Evolutionary conservation across 169 alveolate species (phyloP), one percentile per base, ranked within the genome.

Genomic region (Babesia caballi): DNA sequence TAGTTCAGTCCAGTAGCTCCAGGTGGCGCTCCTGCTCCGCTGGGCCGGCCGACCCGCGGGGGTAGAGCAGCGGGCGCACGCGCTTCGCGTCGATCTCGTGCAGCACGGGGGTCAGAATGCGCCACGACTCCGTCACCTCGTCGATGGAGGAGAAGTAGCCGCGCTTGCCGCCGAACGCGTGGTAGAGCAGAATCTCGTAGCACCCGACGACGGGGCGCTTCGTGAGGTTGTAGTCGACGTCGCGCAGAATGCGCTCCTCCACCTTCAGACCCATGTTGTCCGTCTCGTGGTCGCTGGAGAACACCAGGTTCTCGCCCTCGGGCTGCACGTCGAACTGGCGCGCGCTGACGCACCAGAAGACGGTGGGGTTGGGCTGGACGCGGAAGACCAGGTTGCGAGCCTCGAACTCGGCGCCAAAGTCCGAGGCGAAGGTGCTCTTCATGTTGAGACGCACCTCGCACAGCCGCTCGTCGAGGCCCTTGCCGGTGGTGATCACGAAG

Each of bases 181-280:
- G 61, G 44, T 51, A 71, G 42, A 81, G 76, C 38, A 81, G 66
- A 14, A 65, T 59, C 35, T 81, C 88, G 51, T 81, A 81, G 71
- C 81, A 72, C 27, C 88, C 88, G 11, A 58, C 88, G 25, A 81
- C 71, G 28, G 88, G 63, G 8, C 78, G 51, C 78, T 70, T 81
- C 25, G 84, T 65, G 17, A 68, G 81, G 36, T 75, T 53, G 38
- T 71, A 69, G 66, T 69, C 88, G 6, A 81, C 88, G 28, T 65
- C 88, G 28, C 73, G 73, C 25, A 81, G 61, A 8, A 78, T 78
- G 21, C 74, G 47, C 56, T 69, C 76, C 66, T 69, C 87, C 44
- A 58, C 51, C 49, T 78, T 78, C 66, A 76, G 5, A 4, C 35
- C 27, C 57, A 40, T 52, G 38, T 19, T 56, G 25, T 78, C 87